phyloP scores from a whole-genome alignment of 352 stramenopile species.

The Phytophthora chlamydospora region DNA sequence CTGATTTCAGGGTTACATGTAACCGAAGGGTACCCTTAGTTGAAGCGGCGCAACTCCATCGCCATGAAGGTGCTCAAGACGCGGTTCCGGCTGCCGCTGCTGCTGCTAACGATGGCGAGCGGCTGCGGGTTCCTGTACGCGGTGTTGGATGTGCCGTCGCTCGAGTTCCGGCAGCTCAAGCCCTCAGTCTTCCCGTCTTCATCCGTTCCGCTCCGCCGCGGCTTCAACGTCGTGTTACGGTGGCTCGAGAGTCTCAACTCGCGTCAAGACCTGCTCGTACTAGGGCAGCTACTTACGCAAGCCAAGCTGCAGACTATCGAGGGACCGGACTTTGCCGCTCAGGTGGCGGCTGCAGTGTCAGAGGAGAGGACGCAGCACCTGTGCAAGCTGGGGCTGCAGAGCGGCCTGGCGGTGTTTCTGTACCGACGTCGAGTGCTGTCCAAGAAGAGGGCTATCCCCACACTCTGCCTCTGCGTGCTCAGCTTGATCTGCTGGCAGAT shows the following conservation, averaged over 20 bases:
- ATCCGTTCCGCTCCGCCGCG: constrained; percentile 41
- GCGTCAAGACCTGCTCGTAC: constrained; percentile 40
- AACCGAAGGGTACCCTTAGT: neutral
- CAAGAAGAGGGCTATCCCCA: constrained; percentile 37
- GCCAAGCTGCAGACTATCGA: constrained; percentile 9
- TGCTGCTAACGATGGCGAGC: constrained; percentile 35
- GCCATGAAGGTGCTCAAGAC: neutral
- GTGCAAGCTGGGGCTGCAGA: constrained; percentile 57
- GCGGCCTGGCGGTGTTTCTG: constrained; percentile 54
- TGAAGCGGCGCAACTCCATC: neutral
- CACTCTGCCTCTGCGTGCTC: constrained; percentile 55
- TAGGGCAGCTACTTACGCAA: constrained; percentile 34
- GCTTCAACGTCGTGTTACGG: constrained; percentile 56
- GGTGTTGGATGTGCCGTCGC: constrained; percentile 30
- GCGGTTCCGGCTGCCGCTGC: constrained; percentile 16
- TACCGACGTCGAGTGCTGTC: constrained; percentile 36
- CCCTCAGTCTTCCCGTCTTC: constrained; percentile 26
- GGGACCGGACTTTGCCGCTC: constrained; percentile 8
- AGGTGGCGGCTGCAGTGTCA: constrained; percentile 24
- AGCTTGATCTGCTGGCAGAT: constrained; percentile 55
- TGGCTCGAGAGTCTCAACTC: constrained; percentile 63
- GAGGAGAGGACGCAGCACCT: constrained; percentile 40
- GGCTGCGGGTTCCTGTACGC: constrained; percentile 38
- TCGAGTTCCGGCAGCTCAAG: constrained; percentile 48
- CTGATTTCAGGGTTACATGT: too few species aligned